phyloP scores from a whole-genome alignment of 2,329 filamentous ascomycete species.

The Fusarium sp. region DNA sequence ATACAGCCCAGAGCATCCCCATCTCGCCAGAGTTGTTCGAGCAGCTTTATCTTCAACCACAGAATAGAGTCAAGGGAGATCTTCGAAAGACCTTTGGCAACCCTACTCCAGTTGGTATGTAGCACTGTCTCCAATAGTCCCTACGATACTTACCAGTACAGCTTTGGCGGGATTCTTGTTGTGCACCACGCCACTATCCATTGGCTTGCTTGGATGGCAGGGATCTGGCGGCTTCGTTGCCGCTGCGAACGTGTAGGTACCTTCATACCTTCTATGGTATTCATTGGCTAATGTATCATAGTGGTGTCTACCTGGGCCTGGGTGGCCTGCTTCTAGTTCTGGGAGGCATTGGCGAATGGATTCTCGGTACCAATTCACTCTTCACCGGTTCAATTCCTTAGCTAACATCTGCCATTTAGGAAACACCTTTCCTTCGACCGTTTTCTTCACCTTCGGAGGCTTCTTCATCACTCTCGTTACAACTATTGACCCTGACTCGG shows the following conservation, averaged over 20 bases:
- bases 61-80: slow-evolving; percentile 56
- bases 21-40: slow-evolving; percentile 62
- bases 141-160: background rate
- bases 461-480: slow-evolving; percentile 62
- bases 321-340: slow-evolving; percentile 58
- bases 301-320: slow-evolving; percentile 53
- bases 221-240: slow-evolving; percentile 44
- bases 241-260: slow-evolving; percentile 44
- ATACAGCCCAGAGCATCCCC: slow-evolving; percentile 53
- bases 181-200: slow-evolving; percentile 44
- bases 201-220: slow-evolving; percentile 44
- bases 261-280: rapidly evolving
- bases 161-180: slow-evolving; percentile 45
- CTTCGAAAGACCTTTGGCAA: slow-evolving; percentile 61
- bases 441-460: slow-evolving; percentile 58
- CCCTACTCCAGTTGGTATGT: slow-evolving; percentile 56
- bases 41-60: slow-evolving; percentile 61
- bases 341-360: slow-evolving; percentile 59
- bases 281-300: background rate
- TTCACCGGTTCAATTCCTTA: rapidly evolving
- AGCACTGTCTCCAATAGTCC: rapidly evolving
- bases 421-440: slow-evolving; percentile 63
- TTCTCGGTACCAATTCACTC: slow-evolving; percentile 48
- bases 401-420: slow-evolving; percentile 36
- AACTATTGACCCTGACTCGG: slow-evolving; percentile 58